phyloP scores from a whole-genome alignment of 2,329 filamentous ascomycete genomes.

The Eurotiales sp. region DNA sequence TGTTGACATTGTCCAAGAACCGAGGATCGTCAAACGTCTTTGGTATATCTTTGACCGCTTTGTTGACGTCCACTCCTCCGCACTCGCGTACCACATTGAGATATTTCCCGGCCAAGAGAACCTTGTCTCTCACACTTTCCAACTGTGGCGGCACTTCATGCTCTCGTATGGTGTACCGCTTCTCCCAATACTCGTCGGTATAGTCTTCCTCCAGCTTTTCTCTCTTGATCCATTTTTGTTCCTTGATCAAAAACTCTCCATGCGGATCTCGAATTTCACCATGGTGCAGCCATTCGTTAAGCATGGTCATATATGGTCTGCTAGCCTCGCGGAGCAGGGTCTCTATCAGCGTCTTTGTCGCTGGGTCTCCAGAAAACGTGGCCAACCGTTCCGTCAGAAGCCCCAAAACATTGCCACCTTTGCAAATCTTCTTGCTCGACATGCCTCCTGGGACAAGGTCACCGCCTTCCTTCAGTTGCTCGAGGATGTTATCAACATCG shows the following conservation, averaged over 20 bases:
- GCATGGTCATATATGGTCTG: conserved; percentile 93
- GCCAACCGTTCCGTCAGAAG: conserved; percentile 80
- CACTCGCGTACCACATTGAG: conserved; percentile 97
- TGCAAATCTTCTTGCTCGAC: conserved; percentile 86
- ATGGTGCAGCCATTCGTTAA: conserved; percentile 98
- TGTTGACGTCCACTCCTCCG: conserved; percentile 89
- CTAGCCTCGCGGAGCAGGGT: conserved; percentile 82
- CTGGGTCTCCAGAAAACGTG: conserved; percentile 89
- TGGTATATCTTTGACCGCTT: conserved; percentile 82
- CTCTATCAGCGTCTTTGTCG: conserved; percentile 76
- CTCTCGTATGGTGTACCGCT: conserved; percentile 90
- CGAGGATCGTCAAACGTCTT: conserved; percentile 85
- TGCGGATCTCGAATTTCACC: conserved; percentile 93
- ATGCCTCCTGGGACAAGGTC: conserved; percentile 75
- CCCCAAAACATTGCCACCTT: conserved; percentile 91
- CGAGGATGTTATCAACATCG: conserved; percentile 88
- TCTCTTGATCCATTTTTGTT: conserved; percentile 89
- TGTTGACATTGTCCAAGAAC: conserved; percentile 94
- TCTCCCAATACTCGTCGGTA: conserved; percentile 99
- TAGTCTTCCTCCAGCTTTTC: conserved; percentile 93
- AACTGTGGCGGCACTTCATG: conserved; percentile 89
- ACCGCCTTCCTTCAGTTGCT: conserved; percentile 81
- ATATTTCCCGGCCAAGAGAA: conserved; percentile 92
- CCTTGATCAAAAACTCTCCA: conserved; percentile 88
- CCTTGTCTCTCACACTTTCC: conserved; percentile 86